Evolutionary conservation across 371 early-diverging fungal genomes (phyloP).

Genomic region (Zychaea mexicana): DNA sequence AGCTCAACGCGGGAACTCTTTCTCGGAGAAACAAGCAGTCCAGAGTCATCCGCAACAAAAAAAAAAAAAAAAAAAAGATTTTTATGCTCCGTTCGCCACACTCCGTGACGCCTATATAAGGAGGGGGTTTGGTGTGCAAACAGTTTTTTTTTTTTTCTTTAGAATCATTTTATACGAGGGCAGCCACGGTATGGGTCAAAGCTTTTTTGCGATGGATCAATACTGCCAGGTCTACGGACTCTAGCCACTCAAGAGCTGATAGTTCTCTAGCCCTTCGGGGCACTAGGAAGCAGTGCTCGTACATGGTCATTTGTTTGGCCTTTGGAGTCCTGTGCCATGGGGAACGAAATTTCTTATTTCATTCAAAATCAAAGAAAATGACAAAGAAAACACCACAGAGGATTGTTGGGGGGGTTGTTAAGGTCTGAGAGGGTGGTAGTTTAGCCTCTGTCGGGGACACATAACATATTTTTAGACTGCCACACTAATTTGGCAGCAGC

Average conservation of each 20-base stretch:
- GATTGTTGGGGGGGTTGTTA: no score
- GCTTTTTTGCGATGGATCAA: slow-evolving; percentile 7
- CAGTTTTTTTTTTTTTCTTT: neutral
- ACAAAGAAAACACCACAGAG: neutral
- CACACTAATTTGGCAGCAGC: no score
- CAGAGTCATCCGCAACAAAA: no score
- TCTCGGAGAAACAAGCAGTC: no score
- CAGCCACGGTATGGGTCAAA: slow-evolving; percentile 15
- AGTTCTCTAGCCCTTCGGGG: slow-evolving; percentile 8
- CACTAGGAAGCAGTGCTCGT: neutral
- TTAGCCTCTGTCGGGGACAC: no score
- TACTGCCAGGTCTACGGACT: slow-evolving; percentile 12
- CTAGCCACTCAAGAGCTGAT: slow-evolving; percentile 6
- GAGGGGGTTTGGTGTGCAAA: no score
- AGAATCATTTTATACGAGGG: slow-evolving; percentile 12
- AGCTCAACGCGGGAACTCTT: no score
- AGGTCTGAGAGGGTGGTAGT: no score
- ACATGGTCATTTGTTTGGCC: slow-evolving; percentile 15
- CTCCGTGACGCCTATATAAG: no score
- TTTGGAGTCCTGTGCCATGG: slow-evolving; percentile 15
- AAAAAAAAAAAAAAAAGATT: slow-evolving; percentile 1
- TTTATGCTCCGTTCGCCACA: neutral
- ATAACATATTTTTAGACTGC: no score
- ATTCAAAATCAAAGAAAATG: neutral
- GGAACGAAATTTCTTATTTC: slow-evolving; percentile 2